Base-by-base conservation (phyloP, 1,139 yeast species). In the Kodamaea ohmeri region DNA sequence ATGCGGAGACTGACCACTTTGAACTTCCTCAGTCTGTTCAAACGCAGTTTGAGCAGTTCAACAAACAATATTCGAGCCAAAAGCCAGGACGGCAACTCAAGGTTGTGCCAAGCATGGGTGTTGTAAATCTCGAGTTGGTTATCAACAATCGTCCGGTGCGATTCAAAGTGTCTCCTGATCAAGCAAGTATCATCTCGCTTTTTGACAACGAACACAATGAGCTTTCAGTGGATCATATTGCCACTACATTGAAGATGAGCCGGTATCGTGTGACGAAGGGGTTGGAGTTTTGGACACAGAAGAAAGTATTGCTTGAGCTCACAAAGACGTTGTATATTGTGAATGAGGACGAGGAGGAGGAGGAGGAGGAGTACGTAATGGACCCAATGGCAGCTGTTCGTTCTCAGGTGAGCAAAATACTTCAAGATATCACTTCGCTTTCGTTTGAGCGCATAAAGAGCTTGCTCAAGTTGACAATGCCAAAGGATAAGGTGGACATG, bases 121-220 rank as follows among this genome's bases (percentile, higher is more conserved):
- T 64, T 0, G 90, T 86, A 0, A 72, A 71, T 11, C 48, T 92
- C 1, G 76, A 75, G 4, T 58, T 92, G 7, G 76, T 69, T 22
- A 61, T 83, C 27, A 67, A 65, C 4, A 78, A 75, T 18, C 39
- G 69, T 7, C 55, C 50, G 0, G 40, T 64, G 14, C 53, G 53
- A 1, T 71, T 74, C 45, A 64, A 65, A 4, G 95, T 85, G 0
- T 59, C 83, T 0, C 83, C 95, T 0, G 83, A 78, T 22, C 80
- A 82, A 46, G 95, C 95, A 1, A 67, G 83, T 0, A 75, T 83
- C 2, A 73, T 86, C 14, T 60, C 67, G 14, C 58, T 73, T 27
- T 85, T 86, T 51, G 65, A 76, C 39, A 73, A 63, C 1, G 52
- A 53, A 15, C 48, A 49, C 8, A 54, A 53, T 14, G 57, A 52